Base-by-base conservation (phyloP, 495 filamentous ascomycete genomes). In the Xylona heveae region DNA sequence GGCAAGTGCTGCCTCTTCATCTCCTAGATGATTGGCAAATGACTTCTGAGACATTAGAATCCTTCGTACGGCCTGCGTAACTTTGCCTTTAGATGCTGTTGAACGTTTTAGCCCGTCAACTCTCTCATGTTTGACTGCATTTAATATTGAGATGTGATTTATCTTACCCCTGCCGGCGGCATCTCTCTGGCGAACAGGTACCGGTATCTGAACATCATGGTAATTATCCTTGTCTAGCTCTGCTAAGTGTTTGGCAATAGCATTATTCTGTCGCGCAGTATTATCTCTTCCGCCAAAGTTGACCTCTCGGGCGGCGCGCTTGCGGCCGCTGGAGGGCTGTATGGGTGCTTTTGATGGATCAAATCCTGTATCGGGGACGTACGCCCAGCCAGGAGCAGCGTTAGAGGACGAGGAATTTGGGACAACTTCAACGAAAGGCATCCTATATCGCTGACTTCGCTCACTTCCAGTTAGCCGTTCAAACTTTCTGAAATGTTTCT, bases 41-140 rank as follows among this genome's bases (percentile, higher is more conserved):
- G 79, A 83, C 58, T 93, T 93, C 50, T 90, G 78, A 2, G 74
- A 83, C 42, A 72, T 68, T n/a, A 93, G 58, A 41, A 94, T 88
- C 45, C 78, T 77, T 41, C 80, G 77, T n/a, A 88, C 78, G 45
- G 74, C 78, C 2, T 75, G 59, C 12, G 82, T 82, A 34, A 65
- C 61, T 50, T 83, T 81, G 34, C 48, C 55, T 36, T 46, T 47
- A 40, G 30, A 45, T 14, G 28, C 38, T 45, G 26, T 15, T 34
- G 10, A 13, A 9, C 7, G 13, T 37, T 43, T 16, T 23, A 19
- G 14, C 16, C 12, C 2, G 27, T 14, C 8, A 15, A 8, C 5
- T 9, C 24, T 2, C 5, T n/a, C 21, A 13, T 21, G 15, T 13
- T 5, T 24, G 8, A 32, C 38, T 8, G 38, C 46, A 47, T 37